Evolutionary conservation across 139 green algal species (phyloP).

Genomic region (Volvox africanus): DNA sequence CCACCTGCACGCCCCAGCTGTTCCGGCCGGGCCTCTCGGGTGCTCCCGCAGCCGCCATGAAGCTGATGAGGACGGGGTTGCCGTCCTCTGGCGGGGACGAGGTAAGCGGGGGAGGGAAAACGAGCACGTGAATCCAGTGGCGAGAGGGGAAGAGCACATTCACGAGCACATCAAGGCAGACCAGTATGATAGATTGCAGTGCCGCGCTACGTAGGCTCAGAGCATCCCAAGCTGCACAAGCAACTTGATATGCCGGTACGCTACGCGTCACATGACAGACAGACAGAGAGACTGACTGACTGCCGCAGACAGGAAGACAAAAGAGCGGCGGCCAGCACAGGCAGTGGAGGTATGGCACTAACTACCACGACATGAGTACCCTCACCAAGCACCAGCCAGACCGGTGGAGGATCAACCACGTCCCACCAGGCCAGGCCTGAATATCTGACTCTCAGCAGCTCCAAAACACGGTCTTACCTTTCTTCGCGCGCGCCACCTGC

Average conservation of each 20-base stretch:
- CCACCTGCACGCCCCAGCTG: conserved; percentile 32
- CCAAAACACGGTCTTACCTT: not conserved
- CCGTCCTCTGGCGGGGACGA: not conserved
- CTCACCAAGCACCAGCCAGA: too few species aligned
- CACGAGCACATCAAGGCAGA: too few species aligned
- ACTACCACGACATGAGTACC: not conserved
- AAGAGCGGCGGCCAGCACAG: not conserved
- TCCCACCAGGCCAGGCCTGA: too few species aligned
- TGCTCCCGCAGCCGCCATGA: conserved; percentile 32
- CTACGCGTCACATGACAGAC: too few species aligned
- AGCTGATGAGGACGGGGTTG: conserved; percentile 30
- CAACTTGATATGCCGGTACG: too few species aligned
- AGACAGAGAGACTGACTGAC: not conserved
- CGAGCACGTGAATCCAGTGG: too few species aligned
- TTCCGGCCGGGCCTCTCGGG: conserved; percentile 12
- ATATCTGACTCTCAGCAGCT: too few species aligned
- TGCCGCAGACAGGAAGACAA: not conserved
- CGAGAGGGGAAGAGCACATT: too few species aligned
- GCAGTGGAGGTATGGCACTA: not conserved
- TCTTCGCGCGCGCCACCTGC: not conserved
- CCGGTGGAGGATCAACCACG: too few species aligned
- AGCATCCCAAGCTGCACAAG: too few species aligned
- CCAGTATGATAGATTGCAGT: too few species aligned
- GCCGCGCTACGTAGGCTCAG: too few species aligned
- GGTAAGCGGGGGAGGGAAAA: not conserved